A percentile compares a stretch with the other conserved stretches of the same genome.
Evolutionary conservation across 345 rosid genomes (phyloP).

Genomic region (Eucalyptus marginata): DNA sequence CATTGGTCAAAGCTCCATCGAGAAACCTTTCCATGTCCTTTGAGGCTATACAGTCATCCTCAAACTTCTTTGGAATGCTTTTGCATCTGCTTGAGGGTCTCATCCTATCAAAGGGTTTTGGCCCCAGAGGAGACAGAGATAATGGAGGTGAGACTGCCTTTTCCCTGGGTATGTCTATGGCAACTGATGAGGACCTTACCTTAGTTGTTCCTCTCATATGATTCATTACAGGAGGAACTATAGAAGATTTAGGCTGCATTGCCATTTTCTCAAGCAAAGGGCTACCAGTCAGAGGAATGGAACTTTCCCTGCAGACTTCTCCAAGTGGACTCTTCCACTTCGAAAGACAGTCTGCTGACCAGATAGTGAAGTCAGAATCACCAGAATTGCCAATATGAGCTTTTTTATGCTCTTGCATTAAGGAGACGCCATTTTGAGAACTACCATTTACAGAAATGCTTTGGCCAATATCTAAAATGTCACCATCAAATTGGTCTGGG

Average conservation of each 20-base stretch:
- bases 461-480: constrained; percentile 42
- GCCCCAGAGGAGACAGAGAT: constrained; percentile 82
- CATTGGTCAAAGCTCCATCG: not conserved
- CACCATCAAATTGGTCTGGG: constrained; percentile 43
- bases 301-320: constrained; percentile 14
- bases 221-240: constrained; percentile 17
- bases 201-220: constrained; percentile 12
- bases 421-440: constrained; percentile 11
- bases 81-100: constrained; percentile 20
- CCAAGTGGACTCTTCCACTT: constrained; percentile 14
- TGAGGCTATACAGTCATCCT: constrained; percentile 13
- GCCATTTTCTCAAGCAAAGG: constrained; percentile 43
- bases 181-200: constrained; percentile 21
- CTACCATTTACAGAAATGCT: constrained; percentile 22
- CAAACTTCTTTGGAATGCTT: constrained; percentile 8
- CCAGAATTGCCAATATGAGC: constrained; percentile 34
- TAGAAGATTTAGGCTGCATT: constrained; percentile 4
- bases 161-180: constrained; percentile 30
- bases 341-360: constrained; percentile 30
- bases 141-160: constrained; percentile 32
- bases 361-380: constrained; percentile 15
- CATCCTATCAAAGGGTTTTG: constrained; percentile 44
- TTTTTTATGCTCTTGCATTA: constrained; percentile 39
- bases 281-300: constrained; percentile 53
- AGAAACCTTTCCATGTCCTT: constrained; percentile 24